phyloP scores from a whole-genome alignment of 1,284 basidiomycete species.

The Tetrapyrgos nigripes region DNA sequence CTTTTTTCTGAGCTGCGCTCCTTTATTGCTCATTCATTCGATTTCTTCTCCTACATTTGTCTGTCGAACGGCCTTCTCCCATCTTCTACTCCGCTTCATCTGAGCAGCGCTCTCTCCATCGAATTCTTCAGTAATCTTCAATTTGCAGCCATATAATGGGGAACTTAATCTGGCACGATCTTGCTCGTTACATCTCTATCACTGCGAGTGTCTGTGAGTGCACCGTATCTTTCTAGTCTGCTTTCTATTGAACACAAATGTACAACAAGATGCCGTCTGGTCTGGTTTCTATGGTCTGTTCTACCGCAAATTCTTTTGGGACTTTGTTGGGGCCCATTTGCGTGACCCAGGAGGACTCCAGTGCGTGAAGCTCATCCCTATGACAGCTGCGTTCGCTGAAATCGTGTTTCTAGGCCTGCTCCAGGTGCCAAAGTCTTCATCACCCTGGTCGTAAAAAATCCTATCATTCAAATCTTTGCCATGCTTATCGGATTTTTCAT shows the following conservation, averaged over 20 bases:
- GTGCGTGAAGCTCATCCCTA: slow-evolving; percentile 52
- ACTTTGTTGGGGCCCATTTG: slow-evolving; percentile 74
- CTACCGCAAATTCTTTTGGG: slow-evolving; percentile 93
- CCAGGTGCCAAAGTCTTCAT: slow-evolving; percentile 69
- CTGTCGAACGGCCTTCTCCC: slow-evolving; percentile 18
- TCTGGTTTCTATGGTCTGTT: slow-evolving; percentile 78
- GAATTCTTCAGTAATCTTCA: slow-evolving; percentile 17
- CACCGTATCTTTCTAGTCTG: not conserved
- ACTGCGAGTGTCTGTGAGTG: slow-evolving; percentile 79
- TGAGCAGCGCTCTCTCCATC: slow-evolving; percentile 34
- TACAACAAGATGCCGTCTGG: slow-evolving; percentile 74
- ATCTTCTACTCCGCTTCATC: slow-evolving; percentile 15
- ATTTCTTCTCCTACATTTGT: slow-evolving; percentile 21
- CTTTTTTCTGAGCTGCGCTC: slow-evolving; percentile 62
- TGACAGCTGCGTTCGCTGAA: not conserved
- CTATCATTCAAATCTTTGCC: slow-evolving; percentile 71
- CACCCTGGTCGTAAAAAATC: slow-evolving; percentile 74
- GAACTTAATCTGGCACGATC: slow-evolving; percentile 84
- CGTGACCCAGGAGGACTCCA: slow-evolving; percentile 81
- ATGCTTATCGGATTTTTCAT: slow-evolving; percentile 65
- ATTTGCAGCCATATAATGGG: slow-evolving; percentile 61
- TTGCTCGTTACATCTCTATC: slow-evolving; percentile 74
- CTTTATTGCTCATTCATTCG: slow-evolving; percentile 36
- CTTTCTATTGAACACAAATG: slow-evolving; percentile 15
- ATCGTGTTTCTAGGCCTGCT: slow-evolving; percentile 57